These are phyloP conservation scores for Nakaseomyces glabratus DNA, from an alignment of 1,139 yeast species.

Conservation along the genomic window DNA sequence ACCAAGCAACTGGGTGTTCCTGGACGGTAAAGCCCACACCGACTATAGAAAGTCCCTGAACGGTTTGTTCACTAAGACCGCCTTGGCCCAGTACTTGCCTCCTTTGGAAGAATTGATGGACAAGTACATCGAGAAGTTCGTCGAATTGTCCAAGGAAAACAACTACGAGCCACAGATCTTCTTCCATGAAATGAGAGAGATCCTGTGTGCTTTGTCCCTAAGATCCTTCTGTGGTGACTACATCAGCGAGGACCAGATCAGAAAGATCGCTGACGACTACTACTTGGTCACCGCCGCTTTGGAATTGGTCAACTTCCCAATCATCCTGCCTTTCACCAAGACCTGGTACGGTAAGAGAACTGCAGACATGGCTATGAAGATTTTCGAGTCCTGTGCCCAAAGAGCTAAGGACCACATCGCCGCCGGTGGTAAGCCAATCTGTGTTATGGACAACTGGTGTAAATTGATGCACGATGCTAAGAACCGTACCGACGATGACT, in stretches of 20 bases:
- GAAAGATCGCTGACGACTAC: constrained; percentile 82
- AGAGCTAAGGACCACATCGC: constrained; percentile 73
- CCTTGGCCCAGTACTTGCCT: constrained; percentile 76
- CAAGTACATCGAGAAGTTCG: constrained; percentile 59
- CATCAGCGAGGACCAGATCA: constrained; percentile 82
- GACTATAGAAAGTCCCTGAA: constrained; percentile 89
- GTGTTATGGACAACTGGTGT: constrained; percentile 96
- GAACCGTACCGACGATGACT: constrained; percentile 38
- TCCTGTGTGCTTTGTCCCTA: constrained; percentile 87
- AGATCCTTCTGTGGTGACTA: constrained; percentile 94
- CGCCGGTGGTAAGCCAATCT: constrained; percentile 67
- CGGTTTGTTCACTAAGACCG: constrained; percentile 77
- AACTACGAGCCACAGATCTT: constrained; percentile 48
- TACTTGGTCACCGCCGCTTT: constrained; percentile 87
- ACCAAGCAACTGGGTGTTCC: constrained; percentile 94
- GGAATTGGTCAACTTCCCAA: constrained; percentile 95
- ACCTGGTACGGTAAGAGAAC: constrained; percentile 95
- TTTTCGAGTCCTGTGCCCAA: constrained; percentile 80
- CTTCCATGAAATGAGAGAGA: constrained; percentile 91
- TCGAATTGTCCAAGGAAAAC: constrained; percentile 47
- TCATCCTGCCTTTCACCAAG: constrained; percentile 88
- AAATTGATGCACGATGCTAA: constrained; percentile 71
- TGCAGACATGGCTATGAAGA: constrained; percentile 89
- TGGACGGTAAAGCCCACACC: constrained; percentile 90
- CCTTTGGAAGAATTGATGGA: constrained; percentile 79